Evolutionary conservation across 148 eudicot genomes (phyloP), one percentile per base, ranked within the genome.

Genomic region (Rhododendron henanense): DNA sequence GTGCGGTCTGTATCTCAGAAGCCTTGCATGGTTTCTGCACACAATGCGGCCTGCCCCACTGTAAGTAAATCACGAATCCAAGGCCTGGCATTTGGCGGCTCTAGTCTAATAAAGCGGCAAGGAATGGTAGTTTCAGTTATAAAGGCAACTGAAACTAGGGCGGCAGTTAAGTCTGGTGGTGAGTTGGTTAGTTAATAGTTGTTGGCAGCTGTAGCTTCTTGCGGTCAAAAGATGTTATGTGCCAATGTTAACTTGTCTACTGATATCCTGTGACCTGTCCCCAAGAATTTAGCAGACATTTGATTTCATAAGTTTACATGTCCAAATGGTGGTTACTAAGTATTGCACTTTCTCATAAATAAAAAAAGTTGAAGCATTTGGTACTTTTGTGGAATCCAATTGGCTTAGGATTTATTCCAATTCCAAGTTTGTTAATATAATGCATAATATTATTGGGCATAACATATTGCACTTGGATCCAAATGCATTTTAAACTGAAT

Each of bases 91-190:
- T 50, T 79, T 86, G 89, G 87, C 39, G 85, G 90, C 85, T 88
- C 92, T 84, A 84, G 87, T 35, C 87, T 76, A 45, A 81, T 41
- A 50, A 94, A 90, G 90, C 78, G 71, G 57, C 88, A 80, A 84
- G 47, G 91, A 63, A 44, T 87, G 59, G 79, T 82, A 74, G 90
- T 91, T 69, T 84, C 96, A 15, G 91, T 94, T 87, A 87, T 88
- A 63, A 93, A 93, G 91, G 84, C 92, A 53, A 89, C 95, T 78
- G 93, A 91, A 78, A 71, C 87, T 57, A 63, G 89, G n/a, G 86
- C 86, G 37, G 82, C 91, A 84, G 89, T 91, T 39, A 91, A 93
- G 81, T 87, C 94, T 45, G 88, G 89, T 77, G 91, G 98, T 95
- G 87, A 88, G 92, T 88, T 81, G 77, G 87, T 78, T 47, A 19